phyloP scores from a whole-genome alignment of 192 early-diverging fungal genomes.

The Entomortierella lignicola region DNA sequence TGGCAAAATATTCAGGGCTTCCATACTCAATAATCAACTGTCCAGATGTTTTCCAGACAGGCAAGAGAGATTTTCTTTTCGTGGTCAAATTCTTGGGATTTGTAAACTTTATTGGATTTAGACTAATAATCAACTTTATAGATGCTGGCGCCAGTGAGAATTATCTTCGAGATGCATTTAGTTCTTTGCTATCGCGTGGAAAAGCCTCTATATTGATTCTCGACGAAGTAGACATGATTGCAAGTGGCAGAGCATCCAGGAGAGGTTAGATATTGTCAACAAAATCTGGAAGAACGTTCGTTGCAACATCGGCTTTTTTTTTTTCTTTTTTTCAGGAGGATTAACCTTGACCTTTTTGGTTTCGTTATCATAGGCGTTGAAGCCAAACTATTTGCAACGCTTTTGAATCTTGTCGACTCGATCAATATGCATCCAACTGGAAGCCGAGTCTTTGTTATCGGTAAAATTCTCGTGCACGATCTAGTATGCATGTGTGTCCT shows the following conservation, averaged over 20 bases:
- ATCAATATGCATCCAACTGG: conserved; percentile 35
- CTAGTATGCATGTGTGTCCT: no score
- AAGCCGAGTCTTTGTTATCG: conserved; percentile 59
- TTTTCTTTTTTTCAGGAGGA: no score
- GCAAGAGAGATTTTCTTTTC: conserved; percentile 19
- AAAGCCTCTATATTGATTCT: conserved; percentile 61
- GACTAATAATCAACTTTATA: conserved; percentile 4
- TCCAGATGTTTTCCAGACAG: conserved; percentile 62
- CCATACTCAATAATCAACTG: conserved; percentile 61
- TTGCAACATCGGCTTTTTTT: neutral
- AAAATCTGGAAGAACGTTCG: neutral
- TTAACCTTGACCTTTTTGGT: no score
- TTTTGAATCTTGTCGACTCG: conserved; percentile 56
- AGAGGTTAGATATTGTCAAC: conserved; percentile 27
- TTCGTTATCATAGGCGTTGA: conserved; percentile 52
- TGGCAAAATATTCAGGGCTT: conserved; percentile 56
- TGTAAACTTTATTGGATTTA: neutral
- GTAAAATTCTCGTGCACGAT: conserved; percentile 39
- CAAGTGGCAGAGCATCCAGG: conserved; percentile 44
- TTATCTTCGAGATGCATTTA: conserved; percentile 56
- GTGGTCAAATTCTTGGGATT: neutral
- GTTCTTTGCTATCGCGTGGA: conserved; percentile 19
- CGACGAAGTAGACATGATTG: conserved; percentile 69
- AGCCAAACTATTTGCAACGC: conserved; percentile 53
- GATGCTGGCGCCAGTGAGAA: conserved; percentile 68